Evolutionary conservation across 2,329 filamentous ascomycete genomes (phyloP), one percentile per base, ranked within the genome.

Genomic region (Aschersonia sp.): DNA sequence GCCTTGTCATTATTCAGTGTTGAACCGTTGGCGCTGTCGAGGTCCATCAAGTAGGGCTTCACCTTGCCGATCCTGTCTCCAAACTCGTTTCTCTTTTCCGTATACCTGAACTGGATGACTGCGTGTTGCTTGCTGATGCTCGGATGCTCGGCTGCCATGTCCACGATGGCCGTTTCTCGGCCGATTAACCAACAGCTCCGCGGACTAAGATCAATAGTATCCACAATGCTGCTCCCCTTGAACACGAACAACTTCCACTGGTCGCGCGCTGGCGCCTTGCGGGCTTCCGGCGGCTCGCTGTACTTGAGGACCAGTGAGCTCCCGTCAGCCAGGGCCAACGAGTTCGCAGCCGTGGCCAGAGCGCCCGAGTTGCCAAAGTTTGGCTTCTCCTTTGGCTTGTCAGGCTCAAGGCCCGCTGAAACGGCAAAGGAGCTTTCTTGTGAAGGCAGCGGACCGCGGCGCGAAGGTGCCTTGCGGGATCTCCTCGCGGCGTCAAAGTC

Each of bases 51-150:
- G 66, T 97, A 98, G 1, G 89, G 89, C 67, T 80, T 84, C 44
- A 89, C 85, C 52, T 73, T 82, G 29, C 85, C 87, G 50, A 82
- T 73, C 59, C 82, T 85, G 61, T 96, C 89, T 29, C 89, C 89
- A 61, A 78, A 94, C 65, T 96, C 88, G 56, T 94, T 88, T 52
- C 78, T 78, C 65, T 84, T 89, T 58, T 88, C 85, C 28, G 84
- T 78, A 60, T 88, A 82, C 40, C 92, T 80, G 59, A 98, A 98
- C 62, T 98, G 92, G 43, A 98, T 77, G 6, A 89, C 92, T 1
- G 91, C 91, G 63, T 98, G 92, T 66, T 98, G 92, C 65, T 94
- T 94, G 62, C 88, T 94, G 58, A 89, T 81, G 64, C 88, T 96
- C 1, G 89, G 89, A 61, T 98, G 91, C 59, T 94, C 88, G 5